These are phyloP conservation scores for Tylopilus plumbeoviolaceoides DNA, from an alignment of 768 basidiomycete genomes.

Conservation along the genomic window DNA sequence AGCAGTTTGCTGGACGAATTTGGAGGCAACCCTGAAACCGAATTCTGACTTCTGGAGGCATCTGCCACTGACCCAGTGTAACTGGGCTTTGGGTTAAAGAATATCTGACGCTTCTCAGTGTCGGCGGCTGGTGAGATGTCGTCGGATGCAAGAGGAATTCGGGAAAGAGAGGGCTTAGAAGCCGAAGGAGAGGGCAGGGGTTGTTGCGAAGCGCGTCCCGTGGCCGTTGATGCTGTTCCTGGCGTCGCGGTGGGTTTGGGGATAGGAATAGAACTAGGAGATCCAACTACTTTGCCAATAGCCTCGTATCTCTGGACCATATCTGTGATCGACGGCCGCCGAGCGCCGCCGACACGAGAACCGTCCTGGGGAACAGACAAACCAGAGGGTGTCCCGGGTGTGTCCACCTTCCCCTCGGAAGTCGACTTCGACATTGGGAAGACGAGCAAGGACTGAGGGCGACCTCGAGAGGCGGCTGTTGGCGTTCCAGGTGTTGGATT, in stretches of 20 bases:
- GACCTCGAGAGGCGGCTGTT: slow-evolving; percentile 43
- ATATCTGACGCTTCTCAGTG: slow-evolving; percentile 19
- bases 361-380: slow-evolving; percentile 48
- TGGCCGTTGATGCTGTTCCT: slow-evolving; percentile 8
- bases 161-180: slow-evolving; percentile 24
- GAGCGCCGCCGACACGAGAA: slow-evolving; percentile 34
- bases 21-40: slow-evolving; percentile 21
- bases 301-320: slow-evolving; percentile 84
- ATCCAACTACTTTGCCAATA: slow-evolving; percentile 39
- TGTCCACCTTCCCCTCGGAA: slow-evolving; percentile 26
- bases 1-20: slow-evolving; percentile 20
- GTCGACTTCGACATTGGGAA: slow-evolving; percentile 47
- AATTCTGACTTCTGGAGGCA: slow-evolving; percentile 11
- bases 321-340: slow-evolving; percentile 79
- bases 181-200: slow-evolving; percentile 21
- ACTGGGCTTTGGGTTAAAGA: slow-evolving; percentile 7
- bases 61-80: slow-evolving; percentile 17
- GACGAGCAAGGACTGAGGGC: slow-evolving; percentile 81
- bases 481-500: slow-evolving; percentile 20
- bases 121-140: slow-evolving; percentile 10
- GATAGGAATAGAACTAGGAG: slow-evolving; percentile 29
- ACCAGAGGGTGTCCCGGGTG: slow-evolving; percentile 31
- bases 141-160: slow-evolving; percentile 10
- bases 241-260: slow-evolving; percentile 25
- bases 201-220: slow-evolving; percentile 22